Evolutionary conservation across 2,329 filamentous ascomycete species (phyloP), one percentile per base, ranked within the genome.

Genomic region (Sarocladium kiliense): DNA sequence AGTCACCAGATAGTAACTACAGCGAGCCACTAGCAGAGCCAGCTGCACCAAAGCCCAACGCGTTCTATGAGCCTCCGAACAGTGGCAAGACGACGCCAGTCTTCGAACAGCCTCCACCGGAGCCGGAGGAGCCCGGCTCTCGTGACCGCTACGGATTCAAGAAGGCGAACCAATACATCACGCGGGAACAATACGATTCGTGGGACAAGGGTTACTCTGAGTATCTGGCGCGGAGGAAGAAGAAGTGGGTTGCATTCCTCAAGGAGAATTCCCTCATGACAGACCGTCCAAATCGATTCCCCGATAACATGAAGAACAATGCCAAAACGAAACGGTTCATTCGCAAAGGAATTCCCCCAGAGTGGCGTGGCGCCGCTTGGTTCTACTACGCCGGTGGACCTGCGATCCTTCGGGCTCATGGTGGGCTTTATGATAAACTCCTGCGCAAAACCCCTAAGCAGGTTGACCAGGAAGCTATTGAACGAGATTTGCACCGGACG

Each of bases 331-430:
- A 95, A 72, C 82, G 91, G 18, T 97, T 94, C 66, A 83, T 96
- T 50, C 85, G 92, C 53, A 97, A 97, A 70, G 93, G 93, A 16
- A 93, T 97, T 51, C 93, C 93, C 2, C 90, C 92, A 0, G 91
- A 96, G 61, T 96, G 91, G 85, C 84, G 93, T 64, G 93, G 93
- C n/a, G 88, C 89, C 5, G 93, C 93, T 45, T 97, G 93, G 93
- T 97, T 96, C 70, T 97, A 89, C 74, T 97, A 97, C 67, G 91
- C 91, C 11, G 91, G 91, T 19, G 93, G 93, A 1, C 91, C 91
- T 23, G 84, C 86, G 45, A 87, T 91, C 60, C 70, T 96, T 57
- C 81, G 84, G 53, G 87, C 89, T 64, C 82, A 95, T 62, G 80
- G 84, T 4, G 89, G 89, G 1, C 74, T 93, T 16, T 97, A 97